These are phyloP conservation scores for Fusarium pseudonygamai DNA, from an alignment of 2,329 filamentous ascomycete species.

Conservation along the genomic window DNA sequence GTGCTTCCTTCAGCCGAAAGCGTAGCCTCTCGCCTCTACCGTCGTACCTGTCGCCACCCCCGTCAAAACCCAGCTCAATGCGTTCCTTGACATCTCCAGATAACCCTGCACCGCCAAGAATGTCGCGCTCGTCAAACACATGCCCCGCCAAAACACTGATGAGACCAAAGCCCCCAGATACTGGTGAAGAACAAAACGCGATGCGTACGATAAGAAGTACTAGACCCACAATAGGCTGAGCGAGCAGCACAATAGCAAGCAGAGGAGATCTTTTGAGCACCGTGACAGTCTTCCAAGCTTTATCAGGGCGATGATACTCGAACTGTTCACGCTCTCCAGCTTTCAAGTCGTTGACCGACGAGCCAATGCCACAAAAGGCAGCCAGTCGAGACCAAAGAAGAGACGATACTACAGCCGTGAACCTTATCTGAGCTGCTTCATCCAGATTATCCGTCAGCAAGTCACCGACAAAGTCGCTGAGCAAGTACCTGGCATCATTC, in stretches of 20 bases:
- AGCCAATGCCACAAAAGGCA: neutral
- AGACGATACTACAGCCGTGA: neutral
- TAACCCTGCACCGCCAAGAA: neutral
- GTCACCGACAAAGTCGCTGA: neutral
- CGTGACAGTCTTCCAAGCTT: neutral
- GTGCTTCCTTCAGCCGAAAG: neutral
- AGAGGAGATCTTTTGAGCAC: neutral
- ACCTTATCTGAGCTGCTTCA: neutral
- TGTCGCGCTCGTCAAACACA: fast-evolving
- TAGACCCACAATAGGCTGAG: neutral
- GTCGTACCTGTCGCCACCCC: neutral
- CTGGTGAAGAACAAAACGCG: neutral
- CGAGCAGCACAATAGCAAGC: neutral
- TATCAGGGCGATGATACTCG: neutral
- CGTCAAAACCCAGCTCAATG: neutral
- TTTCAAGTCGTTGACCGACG: neutral
- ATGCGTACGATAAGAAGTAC: neutral
- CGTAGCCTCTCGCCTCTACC: neutral
- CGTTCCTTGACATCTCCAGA: neutral
- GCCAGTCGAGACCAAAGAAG: neutral
- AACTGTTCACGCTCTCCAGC: neutral
- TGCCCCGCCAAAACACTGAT: neutral
- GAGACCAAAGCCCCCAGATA: neutral
- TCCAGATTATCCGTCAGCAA: neutral
- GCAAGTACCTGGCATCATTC: neutral